These are phyloP conservation scores for Linaria vulgaris DNA, from an alignment of 257 asterid species.

Conservation along the genomic window DNA sequence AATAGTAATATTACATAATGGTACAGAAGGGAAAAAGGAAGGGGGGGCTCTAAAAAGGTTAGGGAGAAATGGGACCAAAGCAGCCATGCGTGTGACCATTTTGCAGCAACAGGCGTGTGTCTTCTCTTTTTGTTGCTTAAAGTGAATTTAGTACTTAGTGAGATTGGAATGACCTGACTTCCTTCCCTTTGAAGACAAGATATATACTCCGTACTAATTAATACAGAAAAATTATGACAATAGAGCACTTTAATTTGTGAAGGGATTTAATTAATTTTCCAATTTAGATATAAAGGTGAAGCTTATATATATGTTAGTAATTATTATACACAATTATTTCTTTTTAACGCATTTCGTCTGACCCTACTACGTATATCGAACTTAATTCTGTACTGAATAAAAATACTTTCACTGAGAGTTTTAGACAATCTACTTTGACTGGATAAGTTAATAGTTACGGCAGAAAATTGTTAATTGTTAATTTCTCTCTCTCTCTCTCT, in stretches of 20 bases:
- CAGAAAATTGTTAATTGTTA: too few relatives aligned
- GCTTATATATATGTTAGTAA: too few relatives aligned
- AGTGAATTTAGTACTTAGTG: too few relatives aligned
- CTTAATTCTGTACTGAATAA: too few relatives aligned
- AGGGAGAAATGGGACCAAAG: constrained; percentile 47
- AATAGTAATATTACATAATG: neutral
- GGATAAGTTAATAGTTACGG: too few relatives aligned
- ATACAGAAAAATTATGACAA: neutral
- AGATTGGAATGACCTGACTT: constrained; percentile 14
- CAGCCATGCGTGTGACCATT: constrained; percentile 81
- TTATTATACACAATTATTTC: too few relatives aligned
- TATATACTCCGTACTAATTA: constrained; percentile 1
- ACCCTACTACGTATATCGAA: too few relatives aligned
- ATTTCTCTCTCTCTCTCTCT: neutral
- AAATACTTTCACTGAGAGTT: too few relatives aligned
- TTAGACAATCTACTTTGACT: too few relatives aligned
- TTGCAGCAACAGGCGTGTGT: constrained; percentile 43
- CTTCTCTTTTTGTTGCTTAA: constrained; percentile 20
- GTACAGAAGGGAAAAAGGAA: constrained; percentile 2
- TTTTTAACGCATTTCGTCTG: too few relatives aligned
- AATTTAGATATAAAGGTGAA: too few relatives aligned
- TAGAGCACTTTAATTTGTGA: too few relatives aligned
- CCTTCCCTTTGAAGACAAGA: constrained; percentile 4
- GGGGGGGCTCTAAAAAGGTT: neutral
- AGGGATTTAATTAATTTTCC: neutral